Evolutionary conservation across 495 filamentous ascomycete genomes (phyloP), one percentile per base, ranked within the genome.

Genomic region (Hypoxylon rickii): DNA sequence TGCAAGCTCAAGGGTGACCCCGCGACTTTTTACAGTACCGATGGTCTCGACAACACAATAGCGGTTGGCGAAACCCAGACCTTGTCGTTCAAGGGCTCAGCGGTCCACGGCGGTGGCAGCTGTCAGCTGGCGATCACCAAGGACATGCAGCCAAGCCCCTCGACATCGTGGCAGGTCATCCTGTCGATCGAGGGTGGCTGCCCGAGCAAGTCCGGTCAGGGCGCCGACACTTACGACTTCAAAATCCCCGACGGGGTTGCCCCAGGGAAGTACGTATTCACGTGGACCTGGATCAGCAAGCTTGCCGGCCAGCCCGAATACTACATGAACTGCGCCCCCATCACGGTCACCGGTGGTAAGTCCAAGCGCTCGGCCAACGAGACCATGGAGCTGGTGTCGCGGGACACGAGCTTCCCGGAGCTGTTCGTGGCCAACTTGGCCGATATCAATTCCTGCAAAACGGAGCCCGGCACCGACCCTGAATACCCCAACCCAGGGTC

Each of bases 71-170:
- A 77, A 2, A 65, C 65, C 0, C 81, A 87, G 60, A 48, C 59
- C 0, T 69, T 90, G 3, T 61, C 64, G 12, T 86, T 89, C 68
- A 73, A 70, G 0, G 85, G 85, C 0, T 67, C 69, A 7, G 92
- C 92, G 0, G 83, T 84, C 6, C 92, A 97, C 68, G 87, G 86
- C 34, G 92, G 92, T 33, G 92, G 92, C 3, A 92, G 88, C 3
- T 96, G 92, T 72, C 92, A 97, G 65, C 70, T 97, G 38, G 82
- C 85, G 3, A 78, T 96, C 63, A 92, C 91, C 12, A 89, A 90
- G 63, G 90, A 95, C 63, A 67, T 69, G 3, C 61, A 75, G 2
- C 83, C 85, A 3, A 81, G 70, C 47, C 76, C 75, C 51, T 74
- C 79, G 54, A 81, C 84, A 53, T 61, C 62, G 0, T 96, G 84